Percentiles rank a stretch among this genome's conserved stretches.
Conservation (phyloP, 306 rosid species). For the Luffa aegyptiaca region DNA sequence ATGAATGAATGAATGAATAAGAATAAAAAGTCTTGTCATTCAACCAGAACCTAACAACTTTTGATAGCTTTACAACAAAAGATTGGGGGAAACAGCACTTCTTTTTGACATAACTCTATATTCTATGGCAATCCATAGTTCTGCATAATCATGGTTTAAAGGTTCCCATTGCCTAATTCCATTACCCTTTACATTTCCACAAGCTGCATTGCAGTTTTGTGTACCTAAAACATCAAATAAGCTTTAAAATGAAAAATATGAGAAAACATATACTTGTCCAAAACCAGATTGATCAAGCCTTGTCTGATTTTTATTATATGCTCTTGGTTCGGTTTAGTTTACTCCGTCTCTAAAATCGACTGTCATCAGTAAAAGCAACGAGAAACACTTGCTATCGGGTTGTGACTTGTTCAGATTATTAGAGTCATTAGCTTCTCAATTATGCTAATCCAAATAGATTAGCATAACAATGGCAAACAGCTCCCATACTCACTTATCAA, state of each 20-base stretch:
- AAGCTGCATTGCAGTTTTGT: not conserved
- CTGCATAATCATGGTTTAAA: not conserved
- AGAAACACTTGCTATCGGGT: not conserved
- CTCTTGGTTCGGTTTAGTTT: not conserved
- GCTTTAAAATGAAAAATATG: too few species aligned
- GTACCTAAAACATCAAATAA: not conserved
- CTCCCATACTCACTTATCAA: not conserved
- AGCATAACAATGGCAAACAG: not conserved
- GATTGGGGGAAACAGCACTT: not conserved
- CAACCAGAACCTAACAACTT: not conserved
- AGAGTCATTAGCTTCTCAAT: not conserved
- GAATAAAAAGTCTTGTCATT: slow-evolving; percentile 8
- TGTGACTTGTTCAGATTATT: too few species aligned
- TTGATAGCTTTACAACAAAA: not conserved
- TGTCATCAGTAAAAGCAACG: not conserved
- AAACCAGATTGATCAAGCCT: not conserved
- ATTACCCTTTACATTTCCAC: not conserved
- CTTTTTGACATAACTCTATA: not conserved
- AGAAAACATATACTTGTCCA: not conserved
- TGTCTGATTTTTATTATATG: not conserved
- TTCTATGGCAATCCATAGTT: not conserved
- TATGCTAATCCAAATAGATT: not conserved
- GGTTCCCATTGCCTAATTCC: not conserved
- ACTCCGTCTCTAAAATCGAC: not conserved
- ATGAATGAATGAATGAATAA: not conserved